A percentile compares a stretch with the other conserved stretches of the same genome.
Conservation (phyloP, 306 rosid genomes). For the Heteromeles arbutifolia region DNA sequence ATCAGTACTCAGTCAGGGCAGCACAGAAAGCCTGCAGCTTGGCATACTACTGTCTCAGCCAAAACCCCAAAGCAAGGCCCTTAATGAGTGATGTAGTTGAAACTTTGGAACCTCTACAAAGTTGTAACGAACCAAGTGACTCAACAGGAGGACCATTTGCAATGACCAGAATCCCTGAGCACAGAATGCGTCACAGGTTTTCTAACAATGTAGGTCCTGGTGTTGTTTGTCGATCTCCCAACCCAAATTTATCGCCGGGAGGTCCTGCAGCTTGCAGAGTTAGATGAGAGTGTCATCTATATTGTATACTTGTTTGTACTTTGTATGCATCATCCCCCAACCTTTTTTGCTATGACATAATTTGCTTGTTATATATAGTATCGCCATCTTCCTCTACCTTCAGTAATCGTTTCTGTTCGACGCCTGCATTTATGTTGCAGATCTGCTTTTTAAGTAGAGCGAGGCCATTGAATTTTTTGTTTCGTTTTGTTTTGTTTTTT, state of each 20-base stretch:
- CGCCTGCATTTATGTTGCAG: conserved; percentile 11
- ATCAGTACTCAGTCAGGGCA: conserved; percentile 85
- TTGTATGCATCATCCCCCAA: conserved; percentile 24
- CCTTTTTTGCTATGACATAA: conserved; percentile 24
- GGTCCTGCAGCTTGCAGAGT: conserved; percentile 79
- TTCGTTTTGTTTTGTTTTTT: too few relatives aligned
- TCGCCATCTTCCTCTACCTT: conserved; percentile 8
- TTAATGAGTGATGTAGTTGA: conserved; percentile 98
- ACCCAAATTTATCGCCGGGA: conserved; percentile 81
- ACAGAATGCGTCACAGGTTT: conserved; percentile 67
- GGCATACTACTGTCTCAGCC: conserved; percentile 97
- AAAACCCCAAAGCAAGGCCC: conserved; percentile 99
- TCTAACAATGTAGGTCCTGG: conserved; percentile 73
- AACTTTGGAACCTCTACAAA: conserved; percentile 92
- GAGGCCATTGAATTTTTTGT: too few relatives aligned
- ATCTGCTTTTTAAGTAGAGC: neutral
- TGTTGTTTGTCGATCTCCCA: conserved; percentile 76
- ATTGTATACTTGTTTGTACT: conserved; percentile 26
- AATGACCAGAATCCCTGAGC: conserved; percentile 57
- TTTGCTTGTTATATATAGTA: conserved; percentile 6
- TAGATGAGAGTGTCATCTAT: conserved; percentile 48
- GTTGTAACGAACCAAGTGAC: conserved; percentile 54
- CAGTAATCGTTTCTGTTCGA: neutral
- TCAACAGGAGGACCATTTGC: conserved; percentile 55
- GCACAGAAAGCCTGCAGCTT: conserved; percentile 99